A percentile compares a stretch with the other conserved stretches of the same genome.
phyloP scores from a whole-genome alignment of 306 rosid species.

The Biancaea sappan region DNA sequence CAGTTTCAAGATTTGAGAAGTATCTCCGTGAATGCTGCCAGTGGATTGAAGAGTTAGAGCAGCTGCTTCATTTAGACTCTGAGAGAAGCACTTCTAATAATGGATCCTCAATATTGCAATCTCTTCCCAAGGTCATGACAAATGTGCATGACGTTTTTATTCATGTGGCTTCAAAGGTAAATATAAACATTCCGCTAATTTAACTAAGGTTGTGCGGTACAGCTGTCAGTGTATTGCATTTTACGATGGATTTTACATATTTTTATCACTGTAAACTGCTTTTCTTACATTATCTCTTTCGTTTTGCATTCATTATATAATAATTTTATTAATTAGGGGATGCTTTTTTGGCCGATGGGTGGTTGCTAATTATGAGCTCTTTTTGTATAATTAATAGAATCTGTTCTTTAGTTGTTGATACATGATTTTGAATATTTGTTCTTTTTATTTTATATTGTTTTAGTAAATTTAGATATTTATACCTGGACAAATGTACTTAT shows the following conservation, averaged over 20 bases:
- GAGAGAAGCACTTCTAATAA: conserved; percentile 59
- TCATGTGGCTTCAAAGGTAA: conserved; percentile 93
- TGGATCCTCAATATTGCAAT: conserved; percentile 65
- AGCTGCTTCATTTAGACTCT: conserved; percentile 60
- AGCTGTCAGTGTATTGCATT: conserved; percentile 3
- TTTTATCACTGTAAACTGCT: not conserved
- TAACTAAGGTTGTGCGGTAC: conserved; percentile 6
- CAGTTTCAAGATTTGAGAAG: conserved; percentile 85
- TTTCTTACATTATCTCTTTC: not conserved
- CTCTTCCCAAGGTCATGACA: conserved; percentile 89
- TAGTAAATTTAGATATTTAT: not conserved
- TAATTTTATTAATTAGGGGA: too few species aligned
- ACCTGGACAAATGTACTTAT: not conserved
- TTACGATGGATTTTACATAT: not conserved
- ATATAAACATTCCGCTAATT: conserved; percentile 10
- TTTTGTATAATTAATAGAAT: not conserved
- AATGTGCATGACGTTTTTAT: conserved; percentile 89
- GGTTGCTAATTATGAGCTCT: not conserved
- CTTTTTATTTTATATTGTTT: not conserved
- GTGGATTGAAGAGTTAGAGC: conserved; percentile 94
- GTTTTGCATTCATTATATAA: too few species aligned
- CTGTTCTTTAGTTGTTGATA: not conserved
- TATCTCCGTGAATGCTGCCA: conserved; percentile 72
- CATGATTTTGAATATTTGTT: not conserved
- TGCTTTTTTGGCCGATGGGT: not conserved